A percentile compares a stretch with the other conserved stretches of the same genome.
Conservation (phyloP, 371 early-diverging fungal species). For the Syncephalastrum sp. region DNA sequence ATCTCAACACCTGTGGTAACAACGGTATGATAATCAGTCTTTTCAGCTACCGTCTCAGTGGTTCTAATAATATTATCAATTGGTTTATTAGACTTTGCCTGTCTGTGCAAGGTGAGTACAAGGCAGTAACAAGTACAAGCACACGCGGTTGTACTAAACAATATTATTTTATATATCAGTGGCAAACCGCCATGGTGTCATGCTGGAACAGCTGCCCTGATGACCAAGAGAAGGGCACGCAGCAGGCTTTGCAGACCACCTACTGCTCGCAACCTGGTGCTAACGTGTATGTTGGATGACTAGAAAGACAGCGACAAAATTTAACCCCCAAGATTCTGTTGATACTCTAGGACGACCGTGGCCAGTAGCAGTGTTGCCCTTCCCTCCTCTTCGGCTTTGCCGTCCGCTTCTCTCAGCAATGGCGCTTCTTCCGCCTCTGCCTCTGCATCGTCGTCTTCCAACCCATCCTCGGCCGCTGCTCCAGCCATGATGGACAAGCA, state of each 20-base stretch:
- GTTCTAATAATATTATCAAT: neutral
- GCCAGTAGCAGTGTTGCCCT: no score
- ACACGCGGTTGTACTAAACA: neutral
- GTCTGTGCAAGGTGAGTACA: constrained; percentile 22
- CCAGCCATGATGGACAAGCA: no score
- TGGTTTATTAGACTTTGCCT: constrained; percentile 18
- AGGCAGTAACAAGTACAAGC: neutral
- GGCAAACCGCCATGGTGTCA: constrained; percentile 24
- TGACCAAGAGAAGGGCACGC: constrained; percentile 16
- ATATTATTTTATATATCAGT: constrained; percentile 11
- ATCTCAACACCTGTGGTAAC: constrained; percentile 15
- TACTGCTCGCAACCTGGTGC: constrained; percentile 39
- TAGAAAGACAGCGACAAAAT: no score
- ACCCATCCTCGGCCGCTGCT: no score
- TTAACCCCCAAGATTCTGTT: no score
- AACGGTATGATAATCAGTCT: constrained; percentile 9
- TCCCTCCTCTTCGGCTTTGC: no score
- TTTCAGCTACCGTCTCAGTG: no score
- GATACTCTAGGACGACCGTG: no score
- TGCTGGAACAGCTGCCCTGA: constrained; percentile 32
- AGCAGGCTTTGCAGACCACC: constrained; percentile 25
- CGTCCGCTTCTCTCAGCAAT: no score
- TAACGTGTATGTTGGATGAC: constrained; percentile 13
- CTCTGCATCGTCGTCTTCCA: no score
- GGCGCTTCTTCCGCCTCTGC: no score